phyloP scores from a whole-genome alignment of 2,329 filamentous ascomycete species.

The Curvularia verruculosa region DNA sequence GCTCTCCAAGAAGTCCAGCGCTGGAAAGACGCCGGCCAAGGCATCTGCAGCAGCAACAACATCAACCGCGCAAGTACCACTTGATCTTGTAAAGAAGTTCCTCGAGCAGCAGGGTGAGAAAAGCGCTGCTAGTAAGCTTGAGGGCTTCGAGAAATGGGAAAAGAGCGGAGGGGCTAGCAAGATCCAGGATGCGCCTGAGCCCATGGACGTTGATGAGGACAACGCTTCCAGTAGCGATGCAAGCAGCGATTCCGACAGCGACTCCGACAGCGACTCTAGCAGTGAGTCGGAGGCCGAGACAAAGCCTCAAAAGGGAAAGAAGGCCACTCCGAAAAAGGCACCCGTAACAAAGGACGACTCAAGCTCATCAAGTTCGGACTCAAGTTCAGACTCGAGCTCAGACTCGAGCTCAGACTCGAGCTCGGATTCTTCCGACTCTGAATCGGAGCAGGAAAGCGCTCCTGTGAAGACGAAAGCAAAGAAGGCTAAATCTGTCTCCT shows the following conservation, averaged over 20 bases:
- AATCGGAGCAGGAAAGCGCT: constrained; percentile 49
- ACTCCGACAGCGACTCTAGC: constrained; percentile 25
- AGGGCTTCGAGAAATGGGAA: constrained; percentile 41
- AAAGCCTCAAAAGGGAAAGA: constrained; percentile 31
- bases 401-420: constrained; percentile 29
- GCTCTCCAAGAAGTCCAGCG: constrained; percentile 12
- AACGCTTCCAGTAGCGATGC: constrained; percentile 34
- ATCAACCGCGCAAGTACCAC: constrained; percentile 16
- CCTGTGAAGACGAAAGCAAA: constrained; percentile 31
- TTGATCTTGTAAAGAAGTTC: constrained; percentile 46
- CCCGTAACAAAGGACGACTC: constrained; percentile 18
- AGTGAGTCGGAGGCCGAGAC: constrained; percentile 36
- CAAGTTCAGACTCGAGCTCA: constrained; percentile 24
- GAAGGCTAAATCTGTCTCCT: constrained; percentile 16
- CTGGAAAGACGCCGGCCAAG: constrained; percentile 28
- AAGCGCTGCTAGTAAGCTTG: constrained; percentile 37
- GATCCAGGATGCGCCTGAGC: constrained; percentile 25
- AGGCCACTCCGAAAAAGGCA: constrained; percentile 19
- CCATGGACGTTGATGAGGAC: constrained; percentile 41
- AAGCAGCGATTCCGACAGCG: constrained; percentile 27
- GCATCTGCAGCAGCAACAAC: constrained; percentile 11
- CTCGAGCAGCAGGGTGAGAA: constrained; percentile 43
- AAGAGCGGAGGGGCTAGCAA: constrained; percentile 18
- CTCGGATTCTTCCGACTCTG: constrained; percentile 31
- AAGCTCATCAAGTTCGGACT: constrained; percentile 22